These are phyloP conservation scores for Entamoeba dispar DNA, from an alignment of 208 protist species.

Conservation along the genomic window DNA sequence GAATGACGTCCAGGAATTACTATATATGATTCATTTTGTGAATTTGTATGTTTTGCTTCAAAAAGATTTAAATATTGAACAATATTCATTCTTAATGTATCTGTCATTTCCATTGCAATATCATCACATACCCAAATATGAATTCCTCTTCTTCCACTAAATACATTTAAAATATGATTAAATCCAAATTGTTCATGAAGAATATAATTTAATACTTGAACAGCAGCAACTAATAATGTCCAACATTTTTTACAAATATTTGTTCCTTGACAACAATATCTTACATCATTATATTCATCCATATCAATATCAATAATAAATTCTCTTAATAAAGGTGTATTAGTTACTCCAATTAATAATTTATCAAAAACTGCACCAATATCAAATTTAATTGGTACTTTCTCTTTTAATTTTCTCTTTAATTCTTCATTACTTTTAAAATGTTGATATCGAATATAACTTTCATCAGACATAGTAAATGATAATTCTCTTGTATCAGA, in stretches of 20 bases:
- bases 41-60: neutral
- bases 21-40: neutral
- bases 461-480: neutral
- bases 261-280: neutral
- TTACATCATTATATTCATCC: constrained; percentile 12
- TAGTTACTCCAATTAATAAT: neutral
- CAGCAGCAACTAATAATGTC: neutral
- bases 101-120: neutral
- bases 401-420: neutral
- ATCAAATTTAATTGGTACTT: neutral
- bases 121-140: constrained; percentile 15
- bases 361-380: neutral
- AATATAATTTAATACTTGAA: neutral
- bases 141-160: constrained; percentile 6
- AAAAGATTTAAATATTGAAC: neutral
- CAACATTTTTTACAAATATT: constrained; percentile 5
- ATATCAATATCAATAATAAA: constrained; percentile 21
- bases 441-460: neutral
- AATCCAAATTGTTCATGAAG: neutral
- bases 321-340: neutral
- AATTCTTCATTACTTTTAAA: neutral
- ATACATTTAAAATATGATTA: constrained; percentile 3
- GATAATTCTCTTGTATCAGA: neutral
- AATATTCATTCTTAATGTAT: neutral
- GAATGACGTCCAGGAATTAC: neutral